Conservation (phyloP, 164 flowering plant genomes). For the Echeveria elegans region DNA sequence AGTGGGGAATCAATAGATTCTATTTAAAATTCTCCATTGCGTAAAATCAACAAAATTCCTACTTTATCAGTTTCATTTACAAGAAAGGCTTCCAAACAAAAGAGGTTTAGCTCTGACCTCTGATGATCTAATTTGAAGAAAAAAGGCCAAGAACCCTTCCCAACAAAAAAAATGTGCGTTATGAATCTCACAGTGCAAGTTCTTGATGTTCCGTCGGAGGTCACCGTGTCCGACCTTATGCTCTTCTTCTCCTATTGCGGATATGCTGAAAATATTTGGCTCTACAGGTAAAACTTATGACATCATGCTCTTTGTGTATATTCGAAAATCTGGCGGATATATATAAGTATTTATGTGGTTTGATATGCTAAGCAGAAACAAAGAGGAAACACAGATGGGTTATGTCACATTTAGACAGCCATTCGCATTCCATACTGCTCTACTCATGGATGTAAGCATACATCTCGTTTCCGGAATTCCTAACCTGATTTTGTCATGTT, state of each 20-base stretch:
- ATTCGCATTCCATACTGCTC: constrained; percentile 19
- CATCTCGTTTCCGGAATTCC: background rate
- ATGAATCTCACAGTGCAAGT: constrained; percentile 20
- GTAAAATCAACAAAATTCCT: background rate
- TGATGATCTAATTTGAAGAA: background rate
- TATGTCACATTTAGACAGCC: constrained; percentile 23
- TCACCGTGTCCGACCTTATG: constrained; percentile 18
- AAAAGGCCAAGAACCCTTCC: background rate
- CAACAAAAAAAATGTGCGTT: constrained; percentile 4
- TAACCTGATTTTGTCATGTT: background rate
- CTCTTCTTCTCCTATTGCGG: constrained; percentile 27
- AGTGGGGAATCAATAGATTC: background rate
- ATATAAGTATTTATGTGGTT: background rate
- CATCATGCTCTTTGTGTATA: background rate
- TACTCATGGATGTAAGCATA: constrained; percentile 14
- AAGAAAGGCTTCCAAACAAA: background rate
- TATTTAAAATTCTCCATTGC: background rate
- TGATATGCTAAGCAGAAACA: background rate
- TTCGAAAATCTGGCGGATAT: background rate
- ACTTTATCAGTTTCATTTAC: background rate
- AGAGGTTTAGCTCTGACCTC: background rate
- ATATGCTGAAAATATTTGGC: constrained; percentile 14
- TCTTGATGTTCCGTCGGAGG: constrained; percentile 24
- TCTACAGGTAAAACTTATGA: constrained; percentile 13
- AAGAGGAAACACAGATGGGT: constrained; percentile 14